Evolutionary conservation across 306 rosid genomes (phyloP).

Genomic region (Vigna nakashimae): DNA sequence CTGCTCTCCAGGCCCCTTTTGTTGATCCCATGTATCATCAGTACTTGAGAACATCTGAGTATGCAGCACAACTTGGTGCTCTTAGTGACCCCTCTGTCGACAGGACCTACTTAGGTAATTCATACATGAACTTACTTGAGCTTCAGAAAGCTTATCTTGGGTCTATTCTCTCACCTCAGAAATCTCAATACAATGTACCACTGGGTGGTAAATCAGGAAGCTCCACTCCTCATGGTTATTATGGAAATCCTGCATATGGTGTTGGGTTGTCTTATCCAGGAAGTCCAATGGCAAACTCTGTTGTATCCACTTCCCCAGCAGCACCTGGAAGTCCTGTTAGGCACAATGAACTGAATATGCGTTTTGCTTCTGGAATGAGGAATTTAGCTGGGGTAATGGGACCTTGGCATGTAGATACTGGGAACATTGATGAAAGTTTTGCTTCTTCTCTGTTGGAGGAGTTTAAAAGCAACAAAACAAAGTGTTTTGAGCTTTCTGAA

Average conservation of each 20-base stretch:
- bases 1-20: conserved; percentile 77
- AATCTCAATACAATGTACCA: conserved; percentile 75
- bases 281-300: conserved; percentile 84
- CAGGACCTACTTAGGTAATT: conserved; percentile 72
- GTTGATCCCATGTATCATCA: conserved; percentile 88
- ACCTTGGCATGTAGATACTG: conserved; percentile 82
- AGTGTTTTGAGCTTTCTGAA: conserved; percentile 87
- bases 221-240: conserved; percentile 81
- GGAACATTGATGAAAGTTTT: conserved; percentile 73
- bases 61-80: conserved; percentile 83
- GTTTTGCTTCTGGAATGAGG: conserved; percentile 86
- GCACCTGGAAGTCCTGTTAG: conserved; percentile 94
- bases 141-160: conserved; percentile 91
- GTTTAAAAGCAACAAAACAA: conserved; percentile 89
- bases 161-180: conserved; percentile 75
- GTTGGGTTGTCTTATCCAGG: conserved; percentile 83
- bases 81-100: conserved; percentile 76
- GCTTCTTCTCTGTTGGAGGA: conserved; percentile 86
- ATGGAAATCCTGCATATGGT: conserved; percentile 81
- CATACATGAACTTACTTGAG: conserved; percentile 80
- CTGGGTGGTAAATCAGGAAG: conserved; percentile 72
- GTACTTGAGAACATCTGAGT: conserved; percentile 85
- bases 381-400: conserved; percentile 84
- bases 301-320: conserved; percentile 71
- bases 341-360: conserved; percentile 76